These are phyloP conservation scores for Ascochyta lentis DNA, from an alignment of 2,329 filamentous ascomycete species.

Conservation along the genomic window DNA sequence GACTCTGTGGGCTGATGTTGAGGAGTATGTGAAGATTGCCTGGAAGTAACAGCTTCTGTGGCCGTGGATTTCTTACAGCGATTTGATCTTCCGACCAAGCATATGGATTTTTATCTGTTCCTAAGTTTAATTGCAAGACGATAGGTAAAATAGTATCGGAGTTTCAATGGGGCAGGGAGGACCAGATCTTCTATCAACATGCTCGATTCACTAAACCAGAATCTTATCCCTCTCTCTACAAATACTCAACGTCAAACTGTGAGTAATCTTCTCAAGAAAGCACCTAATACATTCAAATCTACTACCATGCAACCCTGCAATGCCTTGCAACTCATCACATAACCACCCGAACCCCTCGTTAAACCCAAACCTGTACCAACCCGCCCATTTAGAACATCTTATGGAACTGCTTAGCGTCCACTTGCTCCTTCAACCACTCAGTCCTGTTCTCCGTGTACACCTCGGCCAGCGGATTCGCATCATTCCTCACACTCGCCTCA, in stretches of 20 bases:
- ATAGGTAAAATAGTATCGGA: no score
- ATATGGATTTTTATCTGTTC: no score
- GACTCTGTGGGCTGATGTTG: constrained; percentile 53
- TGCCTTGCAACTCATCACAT: not conserved
- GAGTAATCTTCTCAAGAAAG: not conserved
- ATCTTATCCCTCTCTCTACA: no score
- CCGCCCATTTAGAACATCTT: constrained; percentile 4
- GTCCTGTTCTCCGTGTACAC: constrained; percentile 13
- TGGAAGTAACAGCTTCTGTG: constrained; percentile 27
- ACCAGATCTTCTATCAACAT: no score
- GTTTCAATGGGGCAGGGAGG: no score
- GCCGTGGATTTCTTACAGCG: not conserved
- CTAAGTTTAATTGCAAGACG: no score
- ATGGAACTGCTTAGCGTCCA: constrained; percentile 13
- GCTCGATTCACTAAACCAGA: no score
- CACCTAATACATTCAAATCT: no score
- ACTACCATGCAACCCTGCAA: not conserved
- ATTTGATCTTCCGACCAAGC: no score
- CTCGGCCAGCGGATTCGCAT: constrained; percentile 8
- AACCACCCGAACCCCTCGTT: not conserved
- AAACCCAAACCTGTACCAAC: not conserved
- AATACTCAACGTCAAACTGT: not conserved
- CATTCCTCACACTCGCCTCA: constrained; percentile 9
- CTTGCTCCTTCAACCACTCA: constrained; percentile 16
- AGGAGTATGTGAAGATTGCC: constrained; percentile 51